Base-by-base conservation (phyloP, 1,284 basidiomycete species). In the Melampsora americana region DNA sequence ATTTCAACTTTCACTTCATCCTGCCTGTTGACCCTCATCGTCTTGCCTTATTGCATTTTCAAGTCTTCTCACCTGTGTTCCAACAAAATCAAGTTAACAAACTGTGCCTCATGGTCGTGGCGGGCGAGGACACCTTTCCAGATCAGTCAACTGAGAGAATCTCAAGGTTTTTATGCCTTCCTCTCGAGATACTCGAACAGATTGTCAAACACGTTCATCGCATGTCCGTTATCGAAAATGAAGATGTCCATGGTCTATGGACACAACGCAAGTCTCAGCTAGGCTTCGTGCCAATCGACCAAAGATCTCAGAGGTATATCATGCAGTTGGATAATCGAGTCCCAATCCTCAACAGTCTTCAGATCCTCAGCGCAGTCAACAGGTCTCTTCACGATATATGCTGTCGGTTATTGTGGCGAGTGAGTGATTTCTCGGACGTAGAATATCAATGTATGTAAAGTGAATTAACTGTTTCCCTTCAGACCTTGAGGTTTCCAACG, bases 331-430 rank as follows among this genome's bases (percentile, higher is more conserved):
- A 53, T 53, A 20, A 53, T 53, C 50, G 50, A 53, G 23, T 23
- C 50, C 50, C 50, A 23, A 18, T 53, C 50, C 50, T 53, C 50
- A 23, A 53, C 50, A 53, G 50, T 53, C 50, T 53, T 53, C 50
- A 53, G 23, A 20, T 3, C 12, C 14, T 53, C 4, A 23, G 50
- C 12, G 50, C 14, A 5, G 50, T 53, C 18, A 53, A 23, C 50
- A 18, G 50, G 18, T 20, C 5, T 23, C 23, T 53, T 23, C 50
- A 53, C 12, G 18, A 53, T 18, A 3, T 53, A 3, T 53, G 50
- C 23, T 23, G 50, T 18, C 50, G 18, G 50, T 53, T 53, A 23
- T 53, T 53, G 50, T 53, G 50, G 50, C 3, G 14, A 23, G 50
- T 53, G 16, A 18, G 50, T 53, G 50, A 5, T 53, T 53, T 53